Base-by-base conservation (phyloP, 2,329 filamentous ascomycete species). In the Drechslerella dactyloides region DNA sequence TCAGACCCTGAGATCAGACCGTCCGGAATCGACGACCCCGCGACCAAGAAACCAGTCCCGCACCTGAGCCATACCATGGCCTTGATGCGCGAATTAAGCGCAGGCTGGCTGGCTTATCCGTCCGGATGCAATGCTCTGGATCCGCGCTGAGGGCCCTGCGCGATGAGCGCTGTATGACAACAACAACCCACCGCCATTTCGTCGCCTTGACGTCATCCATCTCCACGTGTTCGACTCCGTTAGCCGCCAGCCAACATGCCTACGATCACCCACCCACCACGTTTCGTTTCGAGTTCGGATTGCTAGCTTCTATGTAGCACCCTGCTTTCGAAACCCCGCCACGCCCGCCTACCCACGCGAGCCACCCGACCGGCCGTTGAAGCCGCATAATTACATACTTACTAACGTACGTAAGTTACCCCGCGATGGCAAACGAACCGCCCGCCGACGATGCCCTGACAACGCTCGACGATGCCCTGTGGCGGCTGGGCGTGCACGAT, bases 401-500 rank as follows among this genome's bases (percentile, higher is more conserved):
- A 52, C 50, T 53, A 48, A 55, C 53, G 48, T 30, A 30, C 10
- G 15, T 4, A 52, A 53, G 21, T 52, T 37, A 56, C 23, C 19
- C 44, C 3, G 65, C 40, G 51, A 69, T 35, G 58, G 52, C 37
- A 48, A 17, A 48, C 44, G 11, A 13, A 6, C 13, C 33, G 33
- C 40, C 40, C 19, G 15, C 33, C 13, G 40, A 44, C 15, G 40
- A 52, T 10, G 30, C 4, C 27, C 27, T 33, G 27, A 33, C 53
- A 17, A 60, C 42, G 7, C 60, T 72, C 42, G 68, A 72, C 55
- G 60, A 72, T 42, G 48, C 60, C 50, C 55, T 73, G 11, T 92
- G 89, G 89, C 83, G 88, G 63, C 79, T 88, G 33, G 88, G 87
- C 54, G 82, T 91, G 69, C 90, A 84, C 77, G 90, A 94, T 78